These are phyloP conservation scores for Zygotorulaspora mrakii DNA, from an alignment of 1,139 yeast genomes.

Conservation along the genomic window DNA sequence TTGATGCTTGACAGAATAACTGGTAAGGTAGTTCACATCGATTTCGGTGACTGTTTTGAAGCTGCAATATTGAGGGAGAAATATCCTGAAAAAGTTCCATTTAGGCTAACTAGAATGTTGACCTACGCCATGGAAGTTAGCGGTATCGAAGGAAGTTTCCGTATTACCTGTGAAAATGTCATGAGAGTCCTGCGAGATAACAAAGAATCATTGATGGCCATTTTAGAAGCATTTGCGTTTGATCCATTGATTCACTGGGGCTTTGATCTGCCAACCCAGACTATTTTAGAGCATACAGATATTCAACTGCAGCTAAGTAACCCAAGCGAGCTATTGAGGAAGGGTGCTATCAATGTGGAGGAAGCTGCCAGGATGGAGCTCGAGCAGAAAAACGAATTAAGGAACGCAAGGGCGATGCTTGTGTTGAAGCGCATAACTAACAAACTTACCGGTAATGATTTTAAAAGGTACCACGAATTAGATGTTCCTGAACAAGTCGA, in stretches of 20 bases:
- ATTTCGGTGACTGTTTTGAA: slow-evolving; percentile 98
- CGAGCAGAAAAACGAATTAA: slow-evolving; percentile 73
- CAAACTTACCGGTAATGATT: slow-evolving; percentile 91
- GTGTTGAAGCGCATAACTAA: slow-evolving; percentile 88
- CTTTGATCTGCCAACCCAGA: slow-evolving; percentile 82
- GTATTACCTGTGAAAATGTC: slow-evolving; percentile 95
- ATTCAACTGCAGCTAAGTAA: slow-evolving; percentile 61
- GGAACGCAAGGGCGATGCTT: slow-evolving; percentile 88
- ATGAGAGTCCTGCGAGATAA: slow-evolving; percentile 92
- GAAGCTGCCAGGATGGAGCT: slow-evolving; percentile 69
- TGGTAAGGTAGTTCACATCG: slow-evolving; percentile 95
- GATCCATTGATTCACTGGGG: slow-evolving; percentile 99
- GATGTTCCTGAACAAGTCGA: slow-evolving; percentile 91
- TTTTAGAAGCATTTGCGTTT: slow-evolving; percentile 95
- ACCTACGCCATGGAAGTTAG: slow-evolving; percentile 99
- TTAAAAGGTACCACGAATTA: slow-evolving; percentile 64
- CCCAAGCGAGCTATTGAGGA: slow-evolving; percentile 63
- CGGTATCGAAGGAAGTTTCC: slow-evolving; percentile 95
- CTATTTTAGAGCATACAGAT: slow-evolving; percentile 70
- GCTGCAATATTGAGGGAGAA: slow-evolving; percentile 95
- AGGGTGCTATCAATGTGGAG: slow-evolving; percentile 71
- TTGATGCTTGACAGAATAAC: slow-evolving; percentile 91
- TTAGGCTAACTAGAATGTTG: slow-evolving; percentile 92
- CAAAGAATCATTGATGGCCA: slow-evolving; percentile 96
- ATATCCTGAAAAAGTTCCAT: slow-evolving; percentile 97